Conservation (phyloP, 2,329 filamentous ascomycete genomes). For the Xylaria arbuscula region DNA sequence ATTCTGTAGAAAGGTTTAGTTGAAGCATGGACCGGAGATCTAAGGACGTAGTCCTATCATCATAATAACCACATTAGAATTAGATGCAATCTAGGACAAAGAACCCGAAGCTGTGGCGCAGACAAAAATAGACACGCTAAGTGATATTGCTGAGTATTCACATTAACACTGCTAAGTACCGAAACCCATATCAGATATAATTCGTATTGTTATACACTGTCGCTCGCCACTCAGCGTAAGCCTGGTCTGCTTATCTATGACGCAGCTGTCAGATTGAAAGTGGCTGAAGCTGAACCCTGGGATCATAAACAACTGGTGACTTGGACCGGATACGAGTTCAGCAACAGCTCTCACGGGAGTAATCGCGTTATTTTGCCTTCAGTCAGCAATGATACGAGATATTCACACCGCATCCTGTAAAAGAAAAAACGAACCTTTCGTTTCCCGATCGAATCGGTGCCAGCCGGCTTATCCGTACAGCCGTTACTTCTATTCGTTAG, state of each 20-base stretch:
- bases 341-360: neutral
- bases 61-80: too few relatives aligned
- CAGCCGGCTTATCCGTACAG: neutral
- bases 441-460: neutral
- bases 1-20: too few relatives aligned
- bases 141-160: neutral
- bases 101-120: too few relatives aligned
- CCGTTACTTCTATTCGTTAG: neutral
- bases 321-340: slow-evolving; percentile 3
- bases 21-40: too few relatives aligned
- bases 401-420: neutral
- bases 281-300: slow-evolving; percentile 7
- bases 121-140: neutral
- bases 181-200: neutral
- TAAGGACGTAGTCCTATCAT: too few relatives aligned
- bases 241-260: slow-evolving; percentile 6
- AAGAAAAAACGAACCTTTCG: neutral
- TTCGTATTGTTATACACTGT: neutral
- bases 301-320: neutral
- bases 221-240: neutral
- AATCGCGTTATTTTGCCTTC: neutral
- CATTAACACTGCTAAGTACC: neutral
- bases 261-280: slow-evolving; percentile 1
- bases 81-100: too few relatives aligned
- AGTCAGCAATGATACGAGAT: slow-evolving; percentile 1